phyloP scores from a whole-genome alignment of 176 grass and related monocot species.

The Typha latifolia region DNA sequence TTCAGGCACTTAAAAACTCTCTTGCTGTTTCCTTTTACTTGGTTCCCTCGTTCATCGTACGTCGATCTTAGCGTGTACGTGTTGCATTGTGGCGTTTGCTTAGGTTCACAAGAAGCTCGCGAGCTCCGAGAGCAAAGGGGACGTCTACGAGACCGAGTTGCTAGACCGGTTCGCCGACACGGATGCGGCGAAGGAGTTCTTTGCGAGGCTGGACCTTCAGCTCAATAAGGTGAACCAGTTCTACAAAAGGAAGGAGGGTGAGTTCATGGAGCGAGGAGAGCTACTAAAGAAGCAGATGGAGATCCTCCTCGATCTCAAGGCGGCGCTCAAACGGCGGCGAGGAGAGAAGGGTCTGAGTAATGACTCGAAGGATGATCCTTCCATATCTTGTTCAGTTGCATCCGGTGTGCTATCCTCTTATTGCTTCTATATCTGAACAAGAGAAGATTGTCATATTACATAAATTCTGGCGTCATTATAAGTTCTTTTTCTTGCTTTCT shows the following conservation, averaged over 20 bases:
- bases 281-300: constrained; percentile 72
- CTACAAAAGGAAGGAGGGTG: constrained; percentile 70
- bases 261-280: constrained; percentile 70
- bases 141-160: constrained; percentile 66
- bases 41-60: neutral
- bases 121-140: constrained; percentile 21
- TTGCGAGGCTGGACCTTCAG: constrained; percentile 66
- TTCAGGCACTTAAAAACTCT: constrained; percentile 44
- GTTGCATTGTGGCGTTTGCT: neutral
- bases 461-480: neutral
- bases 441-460: no score
- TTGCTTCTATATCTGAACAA: no score
- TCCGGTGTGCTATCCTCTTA: constrained; percentile 35
- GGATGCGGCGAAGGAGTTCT: constrained; percentile 45
- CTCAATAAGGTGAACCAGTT: constrained; percentile 95
- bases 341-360: constrained; percentile 1
- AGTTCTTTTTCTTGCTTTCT: neutral
- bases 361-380: constrained; percentile 59
- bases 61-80: neutral
- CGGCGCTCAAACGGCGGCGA: constrained; percentile 44
- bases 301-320: constrained; percentile 73
- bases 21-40: neutral
- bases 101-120: constrained; percentile 67
- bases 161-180: constrained; percentile 29
- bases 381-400: constrained; percentile 74